Conservation (phyloP, 345 rosid species). For the Aquilaria malaccensis region DNA sequence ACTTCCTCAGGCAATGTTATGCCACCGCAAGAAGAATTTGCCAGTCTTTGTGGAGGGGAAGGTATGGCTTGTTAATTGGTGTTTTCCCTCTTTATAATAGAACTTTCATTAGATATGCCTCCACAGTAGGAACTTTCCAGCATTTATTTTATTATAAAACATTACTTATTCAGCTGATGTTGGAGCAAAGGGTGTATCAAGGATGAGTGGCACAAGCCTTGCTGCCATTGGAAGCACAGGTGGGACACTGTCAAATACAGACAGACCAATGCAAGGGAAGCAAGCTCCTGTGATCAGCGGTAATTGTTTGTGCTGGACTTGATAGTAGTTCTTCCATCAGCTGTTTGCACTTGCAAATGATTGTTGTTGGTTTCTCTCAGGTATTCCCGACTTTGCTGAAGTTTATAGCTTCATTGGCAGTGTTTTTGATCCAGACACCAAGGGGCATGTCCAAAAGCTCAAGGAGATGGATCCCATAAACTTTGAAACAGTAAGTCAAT, state of each 20-base stretch:
- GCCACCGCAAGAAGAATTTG: conserved; percentile 43
- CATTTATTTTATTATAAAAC: conserved; percentile 57
- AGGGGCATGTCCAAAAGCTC: conserved; percentile 70
- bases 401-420: conserved; percentile 91
- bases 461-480: conserved; percentile 97
- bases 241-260: conserved; percentile 37
- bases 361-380: conserved; percentile 31
- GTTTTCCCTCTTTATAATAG: conserved; percentile 14
- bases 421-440: conserved; percentile 72
- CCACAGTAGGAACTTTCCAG: conserved; percentile 40
- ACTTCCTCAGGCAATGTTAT: conserved; percentile 31
- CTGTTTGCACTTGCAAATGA: conserved; percentile 1
- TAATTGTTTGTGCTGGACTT: conserved; percentile 19
- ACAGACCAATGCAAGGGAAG: conserved; percentile 33
- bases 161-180: conserved; percentile 92
- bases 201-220: conserved; percentile 38
- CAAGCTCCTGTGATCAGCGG: conserved; percentile 56
- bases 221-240: conserved; percentile 44
- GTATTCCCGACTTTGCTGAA: conserved; percentile 82
- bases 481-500: conserved; percentile 75
- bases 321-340: conserved; percentile 1
- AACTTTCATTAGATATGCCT: conserved; percentile 19
- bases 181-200: conserved; percentile 66
- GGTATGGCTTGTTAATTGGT: conserved; percentile 37
- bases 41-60: conserved; percentile 40